Conservation (phyloP, 768 basidiomycete genomes). For the Leccinum uliginosum region DNA sequence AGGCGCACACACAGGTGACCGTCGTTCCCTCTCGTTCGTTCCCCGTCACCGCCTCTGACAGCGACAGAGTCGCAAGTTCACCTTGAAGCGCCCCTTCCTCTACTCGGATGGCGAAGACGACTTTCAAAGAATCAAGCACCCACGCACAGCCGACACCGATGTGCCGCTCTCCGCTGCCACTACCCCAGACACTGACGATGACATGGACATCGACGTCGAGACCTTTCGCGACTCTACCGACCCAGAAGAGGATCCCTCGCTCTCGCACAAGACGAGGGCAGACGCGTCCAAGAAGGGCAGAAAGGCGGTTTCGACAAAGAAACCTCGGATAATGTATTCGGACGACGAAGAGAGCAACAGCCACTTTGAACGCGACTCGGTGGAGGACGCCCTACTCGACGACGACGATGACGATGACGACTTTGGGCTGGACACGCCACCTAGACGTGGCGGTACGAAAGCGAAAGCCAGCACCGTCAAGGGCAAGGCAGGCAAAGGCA, state of each 20-base stretch:
- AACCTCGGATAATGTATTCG: conserved; percentile 20
- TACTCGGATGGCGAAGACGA: conserved; percentile 36
- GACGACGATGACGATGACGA: conserved; percentile 26
- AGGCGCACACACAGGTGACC: conserved; percentile 21
- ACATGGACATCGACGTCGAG: conserved; percentile 41
- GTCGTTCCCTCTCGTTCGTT: not conserved
- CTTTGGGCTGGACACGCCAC: conserved; percentile 19
- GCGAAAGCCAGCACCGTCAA: conserved; percentile 20
- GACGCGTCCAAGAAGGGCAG: conserved; percentile 8
- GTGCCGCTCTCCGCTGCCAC: conserved; percentile 21
- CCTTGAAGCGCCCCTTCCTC: conserved; percentile 24
- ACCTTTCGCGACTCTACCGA: conserved; percentile 7
- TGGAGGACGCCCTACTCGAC: conserved; percentile 24
- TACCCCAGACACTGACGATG: conserved; percentile 44
- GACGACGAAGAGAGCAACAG: conserved; percentile 28
- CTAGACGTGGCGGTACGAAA: conserved; percentile 22
- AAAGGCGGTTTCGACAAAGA: conserved; percentile 18
- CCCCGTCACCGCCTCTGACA: conserved; percentile 6
- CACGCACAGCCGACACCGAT: conserved; percentile 27
- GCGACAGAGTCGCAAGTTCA: conserved; percentile 17
- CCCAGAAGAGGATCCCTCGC: not conserved
- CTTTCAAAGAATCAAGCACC: conserved; percentile 30
- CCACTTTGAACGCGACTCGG: conserved; percentile 22
- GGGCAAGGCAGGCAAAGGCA: conserved; percentile 25
- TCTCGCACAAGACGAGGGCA: conserved; percentile 5